Conservation (phyloP, 306 rosid genomes). For the Elaeagnus macrophylla region DNA sequence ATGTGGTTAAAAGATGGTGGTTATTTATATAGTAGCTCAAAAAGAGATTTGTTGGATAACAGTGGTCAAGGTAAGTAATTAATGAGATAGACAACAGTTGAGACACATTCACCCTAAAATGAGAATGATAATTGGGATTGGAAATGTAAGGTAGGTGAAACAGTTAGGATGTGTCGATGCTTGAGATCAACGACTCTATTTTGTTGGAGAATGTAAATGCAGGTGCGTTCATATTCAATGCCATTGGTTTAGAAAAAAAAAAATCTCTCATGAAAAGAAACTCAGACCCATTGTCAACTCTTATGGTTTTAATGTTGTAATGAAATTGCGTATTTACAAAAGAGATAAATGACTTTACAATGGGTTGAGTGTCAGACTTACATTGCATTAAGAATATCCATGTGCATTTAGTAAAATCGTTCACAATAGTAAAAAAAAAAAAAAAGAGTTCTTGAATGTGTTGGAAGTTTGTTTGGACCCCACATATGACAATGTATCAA, state of each 20-base stretch:
- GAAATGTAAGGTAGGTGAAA: constrained; percentile 1
- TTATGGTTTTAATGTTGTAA: background rate
- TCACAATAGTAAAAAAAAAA: too few species aligned
- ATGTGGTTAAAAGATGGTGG: too few species aligned
- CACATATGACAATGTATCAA: too few species aligned
- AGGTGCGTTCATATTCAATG: background rate
- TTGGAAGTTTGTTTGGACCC: too few species aligned
- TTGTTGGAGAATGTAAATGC: constrained; percentile 1
- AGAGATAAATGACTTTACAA: too few species aligned
- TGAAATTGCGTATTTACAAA: too few species aligned
- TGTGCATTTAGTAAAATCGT: too few species aligned
- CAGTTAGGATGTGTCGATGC: constrained; percentile 4
- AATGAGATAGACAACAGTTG: background rate
- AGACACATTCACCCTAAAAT: constrained; percentile 7
- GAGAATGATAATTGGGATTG: background rate
- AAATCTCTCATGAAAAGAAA: background rate
- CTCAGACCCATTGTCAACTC: constrained; percentile 2
- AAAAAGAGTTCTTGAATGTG: too few species aligned
- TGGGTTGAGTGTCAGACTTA: too few species aligned
- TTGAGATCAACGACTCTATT: constrained; percentile 7
- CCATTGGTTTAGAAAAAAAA: background rate
- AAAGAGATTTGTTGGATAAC: too few species aligned
- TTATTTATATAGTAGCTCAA: background rate
- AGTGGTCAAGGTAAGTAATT: too few species aligned
- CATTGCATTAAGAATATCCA: too few species aligned